Evolutionary conservation across 2,329 filamentous ascomycete species (phyloP).

Genomic region (Huntiella omanensis): DNA sequence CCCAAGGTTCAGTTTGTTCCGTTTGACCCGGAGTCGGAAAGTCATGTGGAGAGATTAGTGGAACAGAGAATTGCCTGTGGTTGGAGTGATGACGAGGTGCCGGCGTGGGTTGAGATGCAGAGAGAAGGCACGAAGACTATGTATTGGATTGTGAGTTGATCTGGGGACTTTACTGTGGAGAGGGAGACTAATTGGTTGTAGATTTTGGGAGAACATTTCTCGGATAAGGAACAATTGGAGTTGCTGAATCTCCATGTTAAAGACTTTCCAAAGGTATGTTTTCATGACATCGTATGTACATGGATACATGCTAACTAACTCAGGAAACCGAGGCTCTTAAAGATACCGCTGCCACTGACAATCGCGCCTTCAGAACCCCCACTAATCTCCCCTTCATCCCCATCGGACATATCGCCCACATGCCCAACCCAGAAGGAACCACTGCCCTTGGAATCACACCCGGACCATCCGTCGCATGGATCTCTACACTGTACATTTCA

Average conservation of each 20-base stretch:
- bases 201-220: not conserved
- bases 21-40: conserved; percentile 23
- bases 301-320: not conserved
- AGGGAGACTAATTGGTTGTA: not conserved
- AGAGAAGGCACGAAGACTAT: conserved; percentile 19
- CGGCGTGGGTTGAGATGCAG: conserved; percentile 19
- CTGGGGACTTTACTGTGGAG: not conserved
- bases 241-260: not conserved
- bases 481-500: conserved; percentile 24
- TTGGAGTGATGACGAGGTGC: conserved; percentile 23
- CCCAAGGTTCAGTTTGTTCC: conserved; percentile 21
- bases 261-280: conserved; percentile 5
- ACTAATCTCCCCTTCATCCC: conserved; percentile 18
- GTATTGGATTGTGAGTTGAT: conserved; percentile 22
- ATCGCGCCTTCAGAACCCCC: conserved; percentile 16
- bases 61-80: conserved; percentile 27
- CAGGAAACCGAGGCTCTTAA: conserved; percentile 18
- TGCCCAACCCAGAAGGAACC: conserved; percentile 18
- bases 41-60: conserved; percentile 23
- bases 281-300: not conserved
- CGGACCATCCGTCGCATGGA: conserved; percentile 18
- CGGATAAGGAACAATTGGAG: not conserved
- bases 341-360: conserved; percentile 19
- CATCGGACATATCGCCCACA: conserved; percentile 24
- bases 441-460: conserved; percentile 17